phyloP scores from a whole-genome alignment of 192 early-diverging fungal species.

The Umbelopsis sp. region DNA sequence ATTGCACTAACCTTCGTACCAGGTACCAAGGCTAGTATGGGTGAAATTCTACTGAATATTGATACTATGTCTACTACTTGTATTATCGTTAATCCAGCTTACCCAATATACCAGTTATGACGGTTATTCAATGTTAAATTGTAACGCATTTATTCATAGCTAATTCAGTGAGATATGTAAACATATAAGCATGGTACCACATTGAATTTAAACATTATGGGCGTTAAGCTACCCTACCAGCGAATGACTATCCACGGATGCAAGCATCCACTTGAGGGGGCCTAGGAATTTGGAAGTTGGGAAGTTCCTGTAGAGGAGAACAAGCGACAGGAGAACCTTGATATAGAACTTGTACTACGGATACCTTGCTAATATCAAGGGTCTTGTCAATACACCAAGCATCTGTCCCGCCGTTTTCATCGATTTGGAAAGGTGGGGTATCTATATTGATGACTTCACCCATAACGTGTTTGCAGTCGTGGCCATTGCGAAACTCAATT shows the following conservation, averaged over 20 bases:
- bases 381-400: conserved; percentile 3
- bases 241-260: neutral
- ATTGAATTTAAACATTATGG: no score
- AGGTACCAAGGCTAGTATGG: no score
- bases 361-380: neutral
- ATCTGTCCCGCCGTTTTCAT: neutral
- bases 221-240: no score
- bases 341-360: neutral
- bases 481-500: conserved; percentile 7
- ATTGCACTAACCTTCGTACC: no score
- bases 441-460: neutral
- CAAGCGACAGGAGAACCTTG: neutral
- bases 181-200: no score
- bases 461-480: conserved; percentile 8
- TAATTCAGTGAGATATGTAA: no score
- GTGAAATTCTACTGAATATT: no score
- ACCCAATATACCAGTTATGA: no score
- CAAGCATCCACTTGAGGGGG: neutral
- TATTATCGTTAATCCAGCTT: no score
- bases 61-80: no score
- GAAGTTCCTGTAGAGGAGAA: neutral
- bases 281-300: neutral
- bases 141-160: no score
- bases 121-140: no score
- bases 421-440: neutral